Base-by-base conservation (phyloP, 1,284 basidiomycete species). In the Schizophyllum commune region DNA sequence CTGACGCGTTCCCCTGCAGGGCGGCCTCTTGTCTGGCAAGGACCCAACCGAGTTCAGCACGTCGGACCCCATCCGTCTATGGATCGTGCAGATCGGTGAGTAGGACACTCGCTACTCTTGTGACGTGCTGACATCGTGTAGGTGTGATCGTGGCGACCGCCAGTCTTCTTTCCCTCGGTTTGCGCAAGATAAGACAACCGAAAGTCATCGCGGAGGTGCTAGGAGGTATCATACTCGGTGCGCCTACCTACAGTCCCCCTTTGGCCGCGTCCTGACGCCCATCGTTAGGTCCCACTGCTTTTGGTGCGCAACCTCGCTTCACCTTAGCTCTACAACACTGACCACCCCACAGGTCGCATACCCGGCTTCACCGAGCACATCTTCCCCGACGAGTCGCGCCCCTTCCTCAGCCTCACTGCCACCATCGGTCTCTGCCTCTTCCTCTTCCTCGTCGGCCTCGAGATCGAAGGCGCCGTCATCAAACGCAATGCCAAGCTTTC, bases 341-440 rank as follows among this genome's bases (percentile, higher is more conserved):
- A 13, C 19, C 5, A 52, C 47, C 17, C n/a, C 33, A 6, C 59
- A 73, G 39, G 39, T 17, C 70, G 74, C 22, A 88, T 91, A 17
- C 89, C 89, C 6, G 85, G 88, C 33, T 97, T 97, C 75, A 87
- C 92, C 1, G 59, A 86, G 47, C 84, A 88, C 69, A 88, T 97
- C 65, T 98, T 98, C 72, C 94, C 94, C 0, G 3, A 75, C 0
- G 72, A 73, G 0, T 95, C 94, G 0, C 67, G 84, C 3, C 79
- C 94, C 0, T 96, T 86, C 72, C 87, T 99, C 58, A 88, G 86
- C 55, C 86, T 98, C 56, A 87, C 92, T 32, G 92, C 95, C n/a
- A 96, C 91, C 67, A 91, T 98, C 64, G 96, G 96, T 20, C 83
- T 97, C 15, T 92, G 94, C 70, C 84, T 98, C 60, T 96, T 96